Evolutionary conservation across 2,329 filamentous ascomycete genomes (phyloP), one percentile per base, ranked within the genome.

Genomic region (Microcyclosporella mali): DNA sequence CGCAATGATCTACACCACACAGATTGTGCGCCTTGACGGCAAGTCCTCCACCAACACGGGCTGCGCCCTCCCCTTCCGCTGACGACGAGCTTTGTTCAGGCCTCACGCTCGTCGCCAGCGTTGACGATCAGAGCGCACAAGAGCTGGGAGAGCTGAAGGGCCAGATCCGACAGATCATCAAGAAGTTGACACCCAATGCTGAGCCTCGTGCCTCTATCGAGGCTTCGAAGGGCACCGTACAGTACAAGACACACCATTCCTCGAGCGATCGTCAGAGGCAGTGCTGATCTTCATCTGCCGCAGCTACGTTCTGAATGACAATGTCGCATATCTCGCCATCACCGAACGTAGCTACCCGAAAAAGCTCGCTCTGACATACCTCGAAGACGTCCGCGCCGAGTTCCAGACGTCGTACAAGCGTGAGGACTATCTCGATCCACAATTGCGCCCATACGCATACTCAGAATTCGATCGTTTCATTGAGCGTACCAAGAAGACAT

Each of bases 381-480:
- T 98, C 48, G 81, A 87, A 57, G 92, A 98, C 72, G 78, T 98
- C 41, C 79, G 85, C 46, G 78, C 80, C 66, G 92, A 98, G 72
- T 98, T 98, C 74, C 82, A 82, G 51, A 89, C 81, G 53, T 88
- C 84, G 44, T 94, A 98, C 74, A 77, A 82, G 36, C 64, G 78
- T 14, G 63, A 74, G 43, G 84, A 92, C 68, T 82, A 94, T 56
- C 79, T 84, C 60, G 80, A 78, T 32, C 79, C 86, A 0, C 72
- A 74, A 27, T 78, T 94, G 53, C 85, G 90, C 17, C 90, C 92
- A 4, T 98, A 97, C 69, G 89, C 88, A 46, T 97, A 94, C 64
- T 89, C 95, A 73, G 88, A 95, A 64, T 98, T 98, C 66, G 94
- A 98, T 69, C 94, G 85, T 51, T 97, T 95, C 72, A 95, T 98